Evolutionary conservation across 495 filamentous ascomycete genomes (phyloP).

Genomic region (Apodospora peruviana): DNA sequence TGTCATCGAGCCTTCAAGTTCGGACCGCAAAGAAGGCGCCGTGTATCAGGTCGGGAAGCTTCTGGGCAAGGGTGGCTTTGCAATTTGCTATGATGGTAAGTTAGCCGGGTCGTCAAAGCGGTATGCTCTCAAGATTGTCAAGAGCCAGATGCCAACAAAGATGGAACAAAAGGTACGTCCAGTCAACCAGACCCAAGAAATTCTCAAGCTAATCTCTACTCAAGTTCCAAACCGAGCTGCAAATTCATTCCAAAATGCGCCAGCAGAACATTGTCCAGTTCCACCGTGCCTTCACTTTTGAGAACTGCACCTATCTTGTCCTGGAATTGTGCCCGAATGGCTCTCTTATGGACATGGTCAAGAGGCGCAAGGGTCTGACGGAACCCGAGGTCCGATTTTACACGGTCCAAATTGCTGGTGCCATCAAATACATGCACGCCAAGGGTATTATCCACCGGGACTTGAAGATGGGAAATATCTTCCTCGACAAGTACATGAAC

Average conservation of each 20-base stretch:
- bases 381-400: constrained; percentile 89
- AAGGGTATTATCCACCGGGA: constrained; percentile 95
- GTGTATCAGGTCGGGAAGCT: constrained; percentile 77
- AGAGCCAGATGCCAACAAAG: constrained; percentile 76
- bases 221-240: constrained; percentile 94
- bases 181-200: not conserved
- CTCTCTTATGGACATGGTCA: constrained; percentile 98
- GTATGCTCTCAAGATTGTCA: constrained; percentile 87
- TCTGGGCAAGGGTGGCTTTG: constrained; percentile 92
- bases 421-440: constrained; percentile 94
- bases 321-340: constrained; percentile 93
- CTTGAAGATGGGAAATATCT: constrained; percentile 96
- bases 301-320: constrained; percentile 84
- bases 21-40: constrained; percentile 59
- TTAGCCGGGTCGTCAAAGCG: constrained; percentile 57
- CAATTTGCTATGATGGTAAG: constrained; percentile 78
- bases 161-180: constrained; percentile 74
- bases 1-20: constrained; percentile 64
- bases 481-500: constrained; percentile 94
- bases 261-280: constrained; percentile 94
- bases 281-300: constrained; percentile 86
- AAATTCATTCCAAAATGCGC: constrained; percentile 95
- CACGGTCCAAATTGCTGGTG: constrained; percentile 88
- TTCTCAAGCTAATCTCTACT: constrained; percentile 27
- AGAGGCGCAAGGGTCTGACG: constrained; percentile 76